Conservation (phyloP, 2,329 filamentous ascomycete genomes). For the Zopfia rhizophila region DNA sequence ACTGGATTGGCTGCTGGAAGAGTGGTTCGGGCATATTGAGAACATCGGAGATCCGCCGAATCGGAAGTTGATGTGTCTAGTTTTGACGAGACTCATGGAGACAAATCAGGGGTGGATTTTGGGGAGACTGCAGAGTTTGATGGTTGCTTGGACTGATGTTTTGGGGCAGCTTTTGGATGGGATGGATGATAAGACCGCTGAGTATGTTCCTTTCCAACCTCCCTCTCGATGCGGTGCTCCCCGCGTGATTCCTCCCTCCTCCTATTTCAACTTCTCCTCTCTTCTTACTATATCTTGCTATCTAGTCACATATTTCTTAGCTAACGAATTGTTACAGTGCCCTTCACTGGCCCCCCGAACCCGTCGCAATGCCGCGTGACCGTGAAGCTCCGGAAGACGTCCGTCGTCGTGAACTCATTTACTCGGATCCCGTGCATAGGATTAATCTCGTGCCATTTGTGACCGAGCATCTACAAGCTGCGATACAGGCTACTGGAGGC, state of each 20-base stretch:
- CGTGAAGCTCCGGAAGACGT: slow-evolving; percentile 58
- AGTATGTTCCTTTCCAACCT: no score
- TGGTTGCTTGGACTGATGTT: slow-evolving; percentile 79
- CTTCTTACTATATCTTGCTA: slow-evolving; percentile 2
- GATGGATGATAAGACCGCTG: slow-evolving; percentile 56
- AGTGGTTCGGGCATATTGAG: slow-evolving; percentile 75
- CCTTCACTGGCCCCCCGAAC: slow-evolving; percentile 53
- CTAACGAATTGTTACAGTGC: slow-evolving; percentile 40
- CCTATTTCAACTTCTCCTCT: slow-evolving; percentile 3
- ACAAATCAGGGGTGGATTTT: slow-evolving; percentile 69
- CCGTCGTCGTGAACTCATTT: slow-evolving; percentile 61
- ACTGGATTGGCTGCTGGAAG: slow-evolving; percentile 62
- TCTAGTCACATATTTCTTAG: not conserved
- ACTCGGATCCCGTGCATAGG: slow-evolving; percentile 73
- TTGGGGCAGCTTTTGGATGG: slow-evolving; percentile 73
- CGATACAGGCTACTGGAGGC: slow-evolving; percentile 71
- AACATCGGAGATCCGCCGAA: slow-evolving; percentile 72
- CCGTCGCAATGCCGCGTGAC: slow-evolving; percentile 30
- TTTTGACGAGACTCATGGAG: slow-evolving; percentile 76
- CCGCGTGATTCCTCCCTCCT: not conserved
- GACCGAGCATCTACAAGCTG: slow-evolving; percentile 67
- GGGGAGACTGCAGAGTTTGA: slow-evolving; percentile 74
- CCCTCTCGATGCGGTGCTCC: no score
- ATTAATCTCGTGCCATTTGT: slow-evolving; percentile 74
- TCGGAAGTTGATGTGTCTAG: slow-evolving; percentile 78